Percentiles rank a stretch among this genome's conserved stretches.
phyloP scores from a whole-genome alignment of 108 stramenopile genomes.

The Fistulifera solaris region DNA sequence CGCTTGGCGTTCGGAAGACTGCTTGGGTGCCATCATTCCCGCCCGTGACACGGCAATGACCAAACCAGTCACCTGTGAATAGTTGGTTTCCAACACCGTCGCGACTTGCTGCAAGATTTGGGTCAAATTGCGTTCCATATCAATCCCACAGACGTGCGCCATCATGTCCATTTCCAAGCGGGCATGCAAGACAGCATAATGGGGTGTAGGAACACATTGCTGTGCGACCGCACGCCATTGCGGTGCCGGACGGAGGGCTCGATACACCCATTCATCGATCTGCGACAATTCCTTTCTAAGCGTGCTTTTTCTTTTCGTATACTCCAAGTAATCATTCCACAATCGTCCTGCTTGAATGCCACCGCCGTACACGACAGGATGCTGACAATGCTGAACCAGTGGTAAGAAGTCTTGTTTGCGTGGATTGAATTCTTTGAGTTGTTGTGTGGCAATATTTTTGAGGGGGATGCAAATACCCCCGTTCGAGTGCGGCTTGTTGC shows the following conservation, averaged over 20 bases:
- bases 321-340: conserved; percentile 22
- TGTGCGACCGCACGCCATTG: conserved; percentile 25
- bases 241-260: conserved; percentile 20
- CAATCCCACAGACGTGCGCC: conserved; percentile 35
- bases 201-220: conserved; percentile 8
- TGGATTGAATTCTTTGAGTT: too few relatives aligned
- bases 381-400: conserved; percentile 18
- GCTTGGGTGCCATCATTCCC: conserved; percentile 14
- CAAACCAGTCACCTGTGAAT: conserved; percentile 8
- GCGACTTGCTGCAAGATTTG: conserved; percentile 38
- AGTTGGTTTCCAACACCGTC: conserved; percentile 2
- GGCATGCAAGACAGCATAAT: conserved; percentile 58
- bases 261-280: conserved; percentile 8
- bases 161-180: conserved; percentile 74
- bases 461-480: too few relatives aligned
- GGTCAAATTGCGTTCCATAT: conserved; percentile 54
- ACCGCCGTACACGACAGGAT: conserved; percentile 29
- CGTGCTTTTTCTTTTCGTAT: not conserved
- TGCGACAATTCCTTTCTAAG: too few relatives aligned
- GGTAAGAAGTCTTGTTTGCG: conserved; percentile 20
- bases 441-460: not conserved
- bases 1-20: not conserved
- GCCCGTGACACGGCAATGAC: conserved; percentile 21
- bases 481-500: not conserved
- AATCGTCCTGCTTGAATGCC: conserved; percentile 25